phyloP scores from a whole-genome alignment of 2,329 filamentous ascomycete genomes.

The Fusarium concolor region DNA sequence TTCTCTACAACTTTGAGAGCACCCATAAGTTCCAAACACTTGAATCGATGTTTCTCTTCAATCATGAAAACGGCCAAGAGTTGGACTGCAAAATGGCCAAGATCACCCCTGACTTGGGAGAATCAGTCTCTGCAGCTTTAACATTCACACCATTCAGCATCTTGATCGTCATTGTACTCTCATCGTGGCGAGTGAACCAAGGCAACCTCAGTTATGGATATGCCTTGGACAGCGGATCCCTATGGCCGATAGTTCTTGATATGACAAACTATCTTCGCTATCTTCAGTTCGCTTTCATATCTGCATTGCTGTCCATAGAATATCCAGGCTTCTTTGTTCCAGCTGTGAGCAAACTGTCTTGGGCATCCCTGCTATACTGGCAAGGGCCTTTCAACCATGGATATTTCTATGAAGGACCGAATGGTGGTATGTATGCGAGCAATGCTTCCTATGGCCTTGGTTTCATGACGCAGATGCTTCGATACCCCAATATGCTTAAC shows the following conservation, averaged over 20 bases:
- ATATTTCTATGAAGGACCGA: not conserved
- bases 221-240: not conserved
- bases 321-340: not conserved
- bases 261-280: not conserved
- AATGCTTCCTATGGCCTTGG: conserved; percentile 2
- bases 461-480: not conserved
- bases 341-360: not conserved
- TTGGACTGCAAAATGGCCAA: not conserved
- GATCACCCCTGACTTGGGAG: not conserved
- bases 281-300: not conserved
- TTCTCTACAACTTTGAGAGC: not conserved
- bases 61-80: not conserved
- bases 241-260: not conserved
- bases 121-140: not conserved
- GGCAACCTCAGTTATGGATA: not conserved
- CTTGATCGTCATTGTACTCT: not conserved
- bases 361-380: not conserved
- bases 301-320: not conserved
- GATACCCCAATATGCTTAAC: not conserved
- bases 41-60: not conserved
- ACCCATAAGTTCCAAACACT: not conserved
- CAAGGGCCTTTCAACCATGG: not conserved
- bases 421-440: conserved; percentile 1
- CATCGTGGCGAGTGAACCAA: not conserved
- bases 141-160: not conserved